These are phyloP conservation scores for Gracilaria gracilis DNA, from an alignment of 23 red algal species.

Conservation along the genomic window DNA sequence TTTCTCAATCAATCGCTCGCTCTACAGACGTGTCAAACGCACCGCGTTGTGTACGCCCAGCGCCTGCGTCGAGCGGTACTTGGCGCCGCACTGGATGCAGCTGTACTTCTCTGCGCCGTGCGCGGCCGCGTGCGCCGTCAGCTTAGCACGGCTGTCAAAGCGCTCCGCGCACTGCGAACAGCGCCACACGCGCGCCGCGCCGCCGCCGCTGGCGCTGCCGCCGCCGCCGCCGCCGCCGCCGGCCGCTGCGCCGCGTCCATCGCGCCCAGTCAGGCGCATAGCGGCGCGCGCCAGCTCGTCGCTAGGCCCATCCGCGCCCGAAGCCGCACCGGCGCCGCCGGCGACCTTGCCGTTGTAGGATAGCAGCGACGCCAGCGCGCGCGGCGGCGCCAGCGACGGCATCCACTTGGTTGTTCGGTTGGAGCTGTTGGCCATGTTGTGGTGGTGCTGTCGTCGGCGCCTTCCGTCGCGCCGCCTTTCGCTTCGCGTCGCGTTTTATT, in stretches of 20 bases:
- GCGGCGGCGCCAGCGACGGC: constrained; percentile 1
- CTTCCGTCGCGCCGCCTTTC: not conserved
- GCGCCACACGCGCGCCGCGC: not conserved
- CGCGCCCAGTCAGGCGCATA: constrained; percentile 6
- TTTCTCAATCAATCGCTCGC: not conserved
- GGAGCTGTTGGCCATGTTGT: not conserved
- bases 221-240: not conserved
- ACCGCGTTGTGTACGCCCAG: constrained; percentile 31
- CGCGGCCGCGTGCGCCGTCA: not conserved
- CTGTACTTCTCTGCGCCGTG: not conserved
- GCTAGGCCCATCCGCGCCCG: not conserved
- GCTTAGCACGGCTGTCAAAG: not conserved
- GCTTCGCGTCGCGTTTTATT: too few species aligned
- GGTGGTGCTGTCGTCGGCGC: too few species aligned
- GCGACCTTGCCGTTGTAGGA: not conserved
- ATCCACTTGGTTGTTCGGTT: not conserved
- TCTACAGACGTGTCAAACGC: not conserved
- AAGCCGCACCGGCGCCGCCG: not conserved
- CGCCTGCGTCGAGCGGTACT: constrained; percentile 36
- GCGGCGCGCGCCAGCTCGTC: constrained; percentile 12
- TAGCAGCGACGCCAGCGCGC: constrained; percentile 22
- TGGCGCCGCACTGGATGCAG: constrained; percentile 28
- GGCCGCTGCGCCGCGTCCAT: too few species aligned
- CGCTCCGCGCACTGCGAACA: not conserved
- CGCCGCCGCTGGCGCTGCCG: too few species aligned